These are phyloP conservation scores for Dictyostelium purpureum DNA, from an alignment of 78 protist genomes.

Conservation along the genomic window DNA sequence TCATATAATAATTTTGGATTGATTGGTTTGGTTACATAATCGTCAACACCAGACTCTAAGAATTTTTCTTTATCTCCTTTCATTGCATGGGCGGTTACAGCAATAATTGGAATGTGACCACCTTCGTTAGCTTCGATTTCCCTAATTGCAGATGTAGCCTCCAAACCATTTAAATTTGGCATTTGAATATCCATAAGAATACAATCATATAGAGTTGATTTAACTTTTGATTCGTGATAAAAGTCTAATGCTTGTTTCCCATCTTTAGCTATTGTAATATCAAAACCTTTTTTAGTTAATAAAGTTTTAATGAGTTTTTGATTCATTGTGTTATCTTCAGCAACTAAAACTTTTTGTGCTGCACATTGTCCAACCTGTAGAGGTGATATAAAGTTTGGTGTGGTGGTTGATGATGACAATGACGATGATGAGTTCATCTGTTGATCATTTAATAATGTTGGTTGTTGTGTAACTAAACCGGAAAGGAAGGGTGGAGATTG, in stretches of 20 bases:
- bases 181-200: slow-evolving; percentile 88
- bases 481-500: slow-evolving; percentile 10
- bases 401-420: background rate
- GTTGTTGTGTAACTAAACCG: too few species aligned
- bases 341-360: slow-evolving; percentile 61
- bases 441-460: too few species aligned
- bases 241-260: slow-evolving; percentile 81
- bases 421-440: background rate
- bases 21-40: slow-evolving; percentile 83
- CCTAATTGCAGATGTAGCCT: slow-evolving; percentile 77
- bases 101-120: slow-evolving; percentile 69
- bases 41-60: slow-evolving; percentile 83
- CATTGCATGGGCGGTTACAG: slow-evolving; percentile 80
- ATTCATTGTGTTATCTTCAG: slow-evolving; percentile 83
- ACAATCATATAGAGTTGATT: background rate
- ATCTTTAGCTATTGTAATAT: slow-evolving; percentile 31
- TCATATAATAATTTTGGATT: slow-evolving; percentile 41
- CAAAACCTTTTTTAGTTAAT: slow-evolving; percentile 29
- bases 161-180: slow-evolving; percentile 88
- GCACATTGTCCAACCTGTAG: background rate
- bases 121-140: slow-evolving; percentile 23
- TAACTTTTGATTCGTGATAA: background rate
- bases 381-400: background rate
- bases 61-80: slow-evolving; percentile 44
- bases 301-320: slow-evolving; percentile 26